A percentile compares a stretch with the other conserved stretches of the same genome.
Conservation (phyloP, 495 filamentous ascomycete genomes). For the Umbilicaria muhlenbergii region DNA sequence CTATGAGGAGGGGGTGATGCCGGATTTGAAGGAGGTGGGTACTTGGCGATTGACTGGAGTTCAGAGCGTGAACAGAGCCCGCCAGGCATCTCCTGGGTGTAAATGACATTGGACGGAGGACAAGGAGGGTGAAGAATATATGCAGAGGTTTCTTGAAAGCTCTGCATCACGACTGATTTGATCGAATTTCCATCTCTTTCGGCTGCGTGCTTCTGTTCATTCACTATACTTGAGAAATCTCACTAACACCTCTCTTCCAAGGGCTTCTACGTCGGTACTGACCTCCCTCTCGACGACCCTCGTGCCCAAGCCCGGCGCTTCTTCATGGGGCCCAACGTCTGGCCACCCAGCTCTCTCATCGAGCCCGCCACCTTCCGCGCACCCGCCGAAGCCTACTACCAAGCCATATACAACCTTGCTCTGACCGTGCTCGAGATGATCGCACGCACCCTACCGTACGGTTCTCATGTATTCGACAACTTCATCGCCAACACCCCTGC, state of each 20-base stretch:
- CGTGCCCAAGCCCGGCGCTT: slow-evolving; percentile 11
- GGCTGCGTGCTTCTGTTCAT: too few species aligned
- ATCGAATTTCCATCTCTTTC: too few species aligned
- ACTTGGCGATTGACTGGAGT: too few species aligned
- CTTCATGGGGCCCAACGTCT: slow-evolving; percentile 17
- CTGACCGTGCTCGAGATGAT: slow-evolving; percentile 11
- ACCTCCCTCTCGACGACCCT: slow-evolving; percentile 16
- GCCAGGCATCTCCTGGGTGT: too few species aligned
- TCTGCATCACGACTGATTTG: too few species aligned
- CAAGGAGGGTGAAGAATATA: too few species aligned
- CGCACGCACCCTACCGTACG: slow-evolving; percentile 13
- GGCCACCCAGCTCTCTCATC: slow-evolving; percentile 12
- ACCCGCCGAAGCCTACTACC: slow-evolving; percentile 13
- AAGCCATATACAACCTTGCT: slow-evolving; percentile 5
- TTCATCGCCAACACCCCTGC: slow-evolving; percentile 13
- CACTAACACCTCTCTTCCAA: not conserved
- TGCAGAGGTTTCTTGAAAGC: too few species aligned
- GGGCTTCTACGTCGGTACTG: slow-evolving; percentile 17
- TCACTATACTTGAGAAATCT: too few species aligned
- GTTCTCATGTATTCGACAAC: slow-evolving; percentile 16
- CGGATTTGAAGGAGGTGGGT: slow-evolving; percentile 18
- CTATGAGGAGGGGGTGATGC: slow-evolving; percentile 12
- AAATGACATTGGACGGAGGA: too few species aligned
- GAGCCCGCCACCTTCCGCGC: slow-evolving; percentile 6
- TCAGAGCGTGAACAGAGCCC: too few species aligned